Percentiles rank a stretch among this genome's conserved stretches.
phyloP scores from a whole-genome alignment of 805 yeast species.

The Candida maris region DNA sequence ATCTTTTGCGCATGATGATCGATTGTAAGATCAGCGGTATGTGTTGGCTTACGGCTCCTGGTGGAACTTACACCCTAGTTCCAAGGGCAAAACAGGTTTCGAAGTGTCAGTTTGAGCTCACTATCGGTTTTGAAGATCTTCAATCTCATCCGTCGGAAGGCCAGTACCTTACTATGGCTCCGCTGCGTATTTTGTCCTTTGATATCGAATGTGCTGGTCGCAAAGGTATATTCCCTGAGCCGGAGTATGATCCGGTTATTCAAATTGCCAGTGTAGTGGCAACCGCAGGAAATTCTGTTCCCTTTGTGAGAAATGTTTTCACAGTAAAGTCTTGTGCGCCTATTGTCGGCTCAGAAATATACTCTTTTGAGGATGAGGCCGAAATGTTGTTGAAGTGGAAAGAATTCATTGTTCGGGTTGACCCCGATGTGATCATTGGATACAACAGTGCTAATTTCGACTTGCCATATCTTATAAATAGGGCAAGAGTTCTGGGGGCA shows the following conservation, averaged over 20 bases:
- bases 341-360: constrained; percentile 89
- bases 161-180: constrained; percentile 90
- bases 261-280: constrained; percentile 96
- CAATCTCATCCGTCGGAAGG: constrained; percentile 87
- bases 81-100: constrained; percentile 44
- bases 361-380: constrained; percentile 67
- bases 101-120: constrained; percentile 81
- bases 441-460: constrained; percentile 94
- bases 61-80: constrained; percentile 56
- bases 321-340: constrained; percentile 89
- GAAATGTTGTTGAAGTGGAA: constrained; percentile 86
- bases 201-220: constrained; percentile 99
- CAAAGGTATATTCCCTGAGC: constrained; percentile 93
- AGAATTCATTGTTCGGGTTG: constrained; percentile 77
- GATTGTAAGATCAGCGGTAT: constrained; percentile 92
- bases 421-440: constrained; percentile 96
- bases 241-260: constrained; percentile 88
- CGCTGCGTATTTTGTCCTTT: constrained; percentile 86
- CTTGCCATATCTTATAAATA: constrained; percentile 84
- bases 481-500: constrained; percentile 73
- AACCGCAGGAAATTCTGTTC: constrained; percentile 75
- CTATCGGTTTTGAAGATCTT: constrained; percentile 62
- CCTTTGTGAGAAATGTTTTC: constrained; percentile 91
- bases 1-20: constrained; percentile 80
- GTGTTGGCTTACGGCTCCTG: constrained; percentile 95